Evolutionary conservation across 2,329 filamentous ascomycete genomes (phyloP), one percentile per base, ranked within the genome.

Genomic region (Aspergillus persii): DNA sequence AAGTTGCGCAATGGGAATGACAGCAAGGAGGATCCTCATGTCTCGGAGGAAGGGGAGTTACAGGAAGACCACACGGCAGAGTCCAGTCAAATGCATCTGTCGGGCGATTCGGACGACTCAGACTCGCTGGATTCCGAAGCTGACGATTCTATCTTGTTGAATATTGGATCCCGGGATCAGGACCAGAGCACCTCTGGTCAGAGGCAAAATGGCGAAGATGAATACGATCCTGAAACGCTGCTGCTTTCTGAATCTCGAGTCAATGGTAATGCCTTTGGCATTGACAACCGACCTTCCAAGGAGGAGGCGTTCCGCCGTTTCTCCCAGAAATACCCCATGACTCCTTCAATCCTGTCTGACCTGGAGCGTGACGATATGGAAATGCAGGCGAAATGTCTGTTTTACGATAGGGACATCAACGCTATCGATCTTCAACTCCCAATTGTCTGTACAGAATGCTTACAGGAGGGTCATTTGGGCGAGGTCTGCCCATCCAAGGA

Each of bases 101-200:
- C 71, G 8, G 65, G 64, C 27, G 70, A 74, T 23, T 71, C 71
- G 8, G 69, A 70, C n/a, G 69, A 71, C 47, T 71, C 70, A 9
- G 66, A 64, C 15, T 72, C 72, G 27, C 31, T 70, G 50, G 70
- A 67, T 44, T 74, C 71, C 2, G 76, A 75, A 57, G 76, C 72
- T 2, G 76, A 76, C 53, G 72, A 77, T 54, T 76, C 75, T 0
- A 79, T 80, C 54, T 58, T 79, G 66, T 61, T 80, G 57, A 80
- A 80, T 54, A 66, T 79, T 52, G 72, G 74, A 31, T 60, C 65
- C 5, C 54, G 61, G 48, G 50, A 56, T 26, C 54, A 60, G 29
- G 36, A 47, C 18, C 61, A 61, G 26, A 44, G 23, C 44, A 52
- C 18, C 50, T 41, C 50, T 36, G 53, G 49, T 12, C 53, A 59